Percentiles rank a stretch among this genome's conserved stretches.
phyloP scores from a whole-genome alignment of 495 filamentous ascomycete species.

The Oleoguttula mirabilis region DNA sequence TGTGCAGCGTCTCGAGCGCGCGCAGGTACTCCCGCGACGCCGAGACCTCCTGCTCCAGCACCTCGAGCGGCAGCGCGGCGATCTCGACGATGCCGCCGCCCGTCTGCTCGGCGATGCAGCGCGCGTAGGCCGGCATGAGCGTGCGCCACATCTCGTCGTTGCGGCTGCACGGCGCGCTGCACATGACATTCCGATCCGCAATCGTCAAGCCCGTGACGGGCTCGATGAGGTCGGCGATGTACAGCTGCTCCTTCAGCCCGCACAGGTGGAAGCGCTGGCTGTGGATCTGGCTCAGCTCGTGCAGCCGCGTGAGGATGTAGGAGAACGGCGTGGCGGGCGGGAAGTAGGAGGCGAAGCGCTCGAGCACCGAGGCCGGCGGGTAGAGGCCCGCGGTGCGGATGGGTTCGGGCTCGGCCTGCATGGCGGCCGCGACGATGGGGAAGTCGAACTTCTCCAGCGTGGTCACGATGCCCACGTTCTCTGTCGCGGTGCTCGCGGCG shows the following conservation, averaged over 20 bases:
- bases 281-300: slow-evolving; percentile 49
- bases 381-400: slow-evolving; percentile 63
- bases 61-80: slow-evolving; percentile 32
- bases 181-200: slow-evolving; percentile 61
- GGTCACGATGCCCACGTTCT: slow-evolving; percentile 62
- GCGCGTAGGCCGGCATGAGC: slow-evolving; percentile 48
- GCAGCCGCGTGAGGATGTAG: slow-evolving; percentile 60
- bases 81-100: slow-evolving; percentile 55
- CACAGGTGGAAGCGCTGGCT: slow-evolving; percentile 60
- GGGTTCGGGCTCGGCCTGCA: slow-evolving; percentile 50
- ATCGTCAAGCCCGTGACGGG: slow-evolving; percentile 49
- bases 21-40: slow-evolving; percentile 42
- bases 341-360: slow-evolving; percentile 66
- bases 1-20: slow-evolving; percentile 65
- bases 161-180: slow-evolving; percentile 48
- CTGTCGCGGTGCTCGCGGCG: background rate
- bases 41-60: slow-evolving; percentile 26
- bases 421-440: slow-evolving; percentile 44
- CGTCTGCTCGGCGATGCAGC: slow-evolving; percentile 51
- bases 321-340: slow-evolving; percentile 62
- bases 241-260: slow-evolving; percentile 41
- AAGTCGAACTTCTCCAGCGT: slow-evolving; percentile 63
- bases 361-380: slow-evolving; percentile 52
- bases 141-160: slow-evolving; percentile 27
- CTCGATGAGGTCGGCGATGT: slow-evolving; percentile 60